Evolutionary conservation across 1,139 yeast genomes (phyloP).

Genomic region (Zhuliangozyma blackwelliae): DNA sequence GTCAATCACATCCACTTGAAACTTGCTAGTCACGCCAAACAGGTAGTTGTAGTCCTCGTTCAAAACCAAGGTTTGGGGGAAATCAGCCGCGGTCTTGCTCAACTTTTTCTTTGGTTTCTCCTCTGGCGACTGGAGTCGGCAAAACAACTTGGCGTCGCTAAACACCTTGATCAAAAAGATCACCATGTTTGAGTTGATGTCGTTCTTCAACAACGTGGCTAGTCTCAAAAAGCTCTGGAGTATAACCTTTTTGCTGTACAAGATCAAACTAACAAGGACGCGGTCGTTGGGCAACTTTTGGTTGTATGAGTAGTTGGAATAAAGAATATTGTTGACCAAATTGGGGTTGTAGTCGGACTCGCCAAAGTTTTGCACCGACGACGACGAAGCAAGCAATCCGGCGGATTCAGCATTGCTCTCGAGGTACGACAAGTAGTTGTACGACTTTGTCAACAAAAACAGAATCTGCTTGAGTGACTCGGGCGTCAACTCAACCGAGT

Average conservation of each 20-base stretch:
- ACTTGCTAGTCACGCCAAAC: constrained; percentile 40
- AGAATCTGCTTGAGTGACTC: constrained; percentile 43
- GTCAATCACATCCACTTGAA: constrained; percentile 20
- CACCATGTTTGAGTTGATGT: constrained; percentile 39
- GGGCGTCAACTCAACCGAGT: constrained; percentile 37
- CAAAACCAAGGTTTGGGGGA: constrained; percentile 18
- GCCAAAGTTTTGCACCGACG: constrained; percentile 24
- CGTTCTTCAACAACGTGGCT: constrained; percentile 28
- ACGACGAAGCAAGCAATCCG: constrained; percentile 29
- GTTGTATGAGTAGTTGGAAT: constrained; percentile 21
- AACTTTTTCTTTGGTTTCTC: constrained; percentile 24
- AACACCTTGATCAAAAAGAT: constrained; percentile 37
- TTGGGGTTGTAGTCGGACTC: constrained; percentile 29
- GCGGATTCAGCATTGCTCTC: constrained; percentile 37
- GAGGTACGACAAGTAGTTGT: constrained; percentile 38
- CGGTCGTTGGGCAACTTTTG: constrained; percentile 23
- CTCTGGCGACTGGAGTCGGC: constrained; percentile 17
- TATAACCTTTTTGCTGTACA: constrained; percentile 32
- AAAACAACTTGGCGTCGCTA: constrained; percentile 35
- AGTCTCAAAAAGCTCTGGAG: constrained; percentile 31
- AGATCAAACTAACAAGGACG: constrained; percentile 28
- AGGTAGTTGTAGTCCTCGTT: constrained; percentile 33
- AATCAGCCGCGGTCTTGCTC: constrained; percentile 16
- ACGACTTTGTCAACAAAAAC: constrained; percentile 39
- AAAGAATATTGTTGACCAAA: constrained; percentile 27